Evolutionary conservation across 441 rosid genomes (phyloP), one percentile per base, ranked within the genome.

Genomic region (Populus hybrid): DNA sequence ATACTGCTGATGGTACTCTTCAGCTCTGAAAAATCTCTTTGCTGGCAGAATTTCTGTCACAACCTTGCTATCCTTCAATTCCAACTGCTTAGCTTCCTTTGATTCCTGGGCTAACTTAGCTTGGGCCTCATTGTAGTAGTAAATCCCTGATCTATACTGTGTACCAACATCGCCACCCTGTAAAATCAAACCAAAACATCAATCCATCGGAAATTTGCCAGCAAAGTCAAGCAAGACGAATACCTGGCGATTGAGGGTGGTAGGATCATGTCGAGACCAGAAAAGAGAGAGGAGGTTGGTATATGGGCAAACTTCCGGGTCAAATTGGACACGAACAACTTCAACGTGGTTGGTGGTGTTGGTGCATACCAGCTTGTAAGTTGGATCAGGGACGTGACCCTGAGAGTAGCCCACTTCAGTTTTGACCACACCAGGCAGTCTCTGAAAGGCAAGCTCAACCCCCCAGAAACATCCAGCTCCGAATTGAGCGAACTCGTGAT

Each of bases 381-480:
- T 80, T 6, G 97, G 99, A 66, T 88, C 88, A 12, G 88, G 84
- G 74, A 72, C 53, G 72, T 67, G 76, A 24, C 99, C 99, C 79
- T 91, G 98, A 1, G 81, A 64, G 75, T 89, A 94, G 16, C 94
- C 97, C 67, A 86, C 96, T 77, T 93, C 97, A n/a, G 97, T 89
- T 77, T 85, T 90, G 71, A 89, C 80, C 40, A 93, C 91, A 2
- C 96, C 98, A 0, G 86, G 81, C 8, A 87, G 83, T 18, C 98
- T 89, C 88, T 95, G 98, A 72, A 91, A 90, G 21, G 89, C 91
- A 38, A 95, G 85, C 84, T 93, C 99, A 6, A 91, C 90, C 1
- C 97, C 94, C 97, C 94, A 93, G 88, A 95, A 93, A 68, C 98
- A 95, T 0, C 99, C 97, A 0, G 97, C 98, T 3, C 94, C 97